Evolutionary conservation across 208 protist genomes (phyloP).

Genomic region (Leishmania arabica): DNA sequence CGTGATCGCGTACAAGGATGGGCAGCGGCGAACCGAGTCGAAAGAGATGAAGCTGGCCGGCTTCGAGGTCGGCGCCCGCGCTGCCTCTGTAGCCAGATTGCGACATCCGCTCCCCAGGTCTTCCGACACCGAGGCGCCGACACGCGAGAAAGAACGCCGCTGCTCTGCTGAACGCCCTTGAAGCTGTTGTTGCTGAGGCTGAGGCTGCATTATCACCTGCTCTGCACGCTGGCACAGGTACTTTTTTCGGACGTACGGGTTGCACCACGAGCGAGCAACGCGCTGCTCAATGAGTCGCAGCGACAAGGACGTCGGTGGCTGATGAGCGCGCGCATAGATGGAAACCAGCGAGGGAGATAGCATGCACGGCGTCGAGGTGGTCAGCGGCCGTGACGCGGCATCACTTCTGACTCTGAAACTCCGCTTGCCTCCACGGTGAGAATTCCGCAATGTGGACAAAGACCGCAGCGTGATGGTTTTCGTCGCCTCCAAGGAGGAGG

Average conservation of each 20-base stretch:
- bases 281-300: constrained; percentile 58
- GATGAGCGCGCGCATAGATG: background rate
- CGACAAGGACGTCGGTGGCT: constrained; percentile 7
- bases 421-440: background rate
- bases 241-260: constrained; percentile 73
- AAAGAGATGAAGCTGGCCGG: background rate
- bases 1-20: background rate
- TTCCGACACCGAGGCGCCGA: background rate
- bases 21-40: background rate
- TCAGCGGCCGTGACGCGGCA: background rate
- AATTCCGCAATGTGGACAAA: background rate
- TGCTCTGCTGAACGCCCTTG: background rate
- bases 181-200: background rate
- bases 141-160: background rate
- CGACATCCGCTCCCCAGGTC: background rate
- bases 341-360: background rate
- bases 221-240: constrained; percentile 31
- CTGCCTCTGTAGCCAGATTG: background rate
- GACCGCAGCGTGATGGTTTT: background rate
- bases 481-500: background rate
- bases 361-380: background rate
- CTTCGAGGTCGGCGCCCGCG: background rate
- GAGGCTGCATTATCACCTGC: background rate
- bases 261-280: constrained; percentile 71
- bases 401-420: background rate